Evolutionary conservation across 2,329 filamentous ascomycete species (phyloP), one percentile per base, ranked within the genome.

Genomic region (Colletotrichum sp.): DNA sequence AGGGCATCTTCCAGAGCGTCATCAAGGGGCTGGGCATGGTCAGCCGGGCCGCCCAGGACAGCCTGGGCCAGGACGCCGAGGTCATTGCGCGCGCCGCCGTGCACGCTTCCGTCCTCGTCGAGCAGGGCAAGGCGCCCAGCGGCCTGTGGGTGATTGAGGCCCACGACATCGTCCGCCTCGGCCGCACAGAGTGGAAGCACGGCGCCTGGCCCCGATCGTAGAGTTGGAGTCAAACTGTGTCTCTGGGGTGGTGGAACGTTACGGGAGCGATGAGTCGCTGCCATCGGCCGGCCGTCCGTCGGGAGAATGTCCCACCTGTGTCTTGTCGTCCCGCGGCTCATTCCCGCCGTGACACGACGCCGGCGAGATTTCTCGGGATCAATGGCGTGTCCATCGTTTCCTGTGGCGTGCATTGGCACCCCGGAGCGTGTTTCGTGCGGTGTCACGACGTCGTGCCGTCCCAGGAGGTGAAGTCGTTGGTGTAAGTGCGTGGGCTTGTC

Each of bases 21-120:
- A 90, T 93, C 1, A 87, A 86, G 5, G 87, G 87, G 16, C 75
- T 94, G 69, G 92, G 92, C 5, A 85, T 83, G 76, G 36, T 95
- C 4, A 87, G 88, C 64, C 82, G 85, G 72, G 88, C 87, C 0
- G 59, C 92, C 77, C 92, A 92, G 85, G 92, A 98, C 81, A 85
- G 83, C 8, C 89, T 95, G 84, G 94, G 92, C 3, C 94, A 97
- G 86, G 95, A 97, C 68, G 92, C 91, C 7, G 90, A 93, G 72
- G 90, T 94, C 39, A 95, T 98, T 84, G 94, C 88, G 4, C 89
- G 89, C 77, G 93, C 94, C 15, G 93, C 93, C 5, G 90, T 94
- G 4, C 86, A 85, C 67, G 94, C 93, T 2, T 90, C 88, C 10
- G 81, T 90, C 78, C 83, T 93, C 68, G 92, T 91, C 1, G 87